Evolutionary conservation across 441 rosid species (phyloP).

Genomic region (Francoa sonchifolia): DNA sequence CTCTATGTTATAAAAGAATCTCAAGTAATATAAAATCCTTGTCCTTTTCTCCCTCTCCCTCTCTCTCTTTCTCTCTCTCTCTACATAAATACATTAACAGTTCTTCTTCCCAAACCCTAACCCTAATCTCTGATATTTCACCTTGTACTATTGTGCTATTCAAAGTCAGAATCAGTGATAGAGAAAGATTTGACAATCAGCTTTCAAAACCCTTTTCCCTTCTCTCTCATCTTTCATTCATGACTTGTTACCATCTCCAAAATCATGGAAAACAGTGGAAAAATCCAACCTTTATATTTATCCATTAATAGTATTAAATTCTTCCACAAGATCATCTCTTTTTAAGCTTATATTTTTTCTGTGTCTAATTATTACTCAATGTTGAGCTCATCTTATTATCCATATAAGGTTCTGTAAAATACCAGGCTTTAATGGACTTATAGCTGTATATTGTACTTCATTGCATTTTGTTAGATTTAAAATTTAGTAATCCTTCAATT

Average conservation of each 20-base stretch:
- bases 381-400: too few relatives aligned
- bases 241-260: slow-evolving; percentile 18
- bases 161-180: not conserved
- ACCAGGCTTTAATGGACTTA: too few relatives aligned
- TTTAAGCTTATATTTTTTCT: slow-evolving; percentile 8
- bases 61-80: not conserved
- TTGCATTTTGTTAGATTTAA: too few relatives aligned
- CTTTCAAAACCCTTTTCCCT: not conserved
- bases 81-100: too few relatives aligned
- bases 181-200: not conserved
- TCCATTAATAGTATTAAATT: slow-evolving; percentile 16
- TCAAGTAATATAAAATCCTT: slow-evolving; percentile 19
- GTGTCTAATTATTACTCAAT: too few relatives aligned
- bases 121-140: too few relatives aligned
- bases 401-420: too few relatives aligned
- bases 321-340: slow-evolving; percentile 12
- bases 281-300: slow-evolving; percentile 16
- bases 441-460: too few relatives aligned
- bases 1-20: slow-evolving; percentile 23
- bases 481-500: too few relatives aligned
- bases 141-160: too few relatives aligned
- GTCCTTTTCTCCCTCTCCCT: slow-evolving; percentile 4
- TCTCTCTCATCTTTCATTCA: too few relatives aligned
- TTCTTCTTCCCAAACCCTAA: too few relatives aligned
- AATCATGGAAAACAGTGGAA: slow-evolving; percentile 10